These are phyloP conservation scores for Paecilomyces formosus DNA, from an alignment of 2,329 filamentous ascomycete genomes.

Conservation along the genomic window DNA sequence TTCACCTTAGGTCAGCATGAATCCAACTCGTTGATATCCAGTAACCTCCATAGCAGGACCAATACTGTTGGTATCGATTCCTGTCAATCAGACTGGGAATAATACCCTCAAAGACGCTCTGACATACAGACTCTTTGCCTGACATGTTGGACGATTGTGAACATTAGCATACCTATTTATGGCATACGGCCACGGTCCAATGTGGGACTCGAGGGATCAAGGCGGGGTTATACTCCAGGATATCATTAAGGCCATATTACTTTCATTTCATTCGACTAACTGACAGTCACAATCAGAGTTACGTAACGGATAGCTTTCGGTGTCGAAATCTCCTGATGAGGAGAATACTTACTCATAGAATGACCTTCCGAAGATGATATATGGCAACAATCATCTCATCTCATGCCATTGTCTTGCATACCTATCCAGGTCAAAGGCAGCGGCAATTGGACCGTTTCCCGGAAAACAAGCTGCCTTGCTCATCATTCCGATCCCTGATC, in stretches of 20 bases:
- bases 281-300: neutral
- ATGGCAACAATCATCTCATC: neutral
- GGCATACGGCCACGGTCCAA: too few relatives aligned
- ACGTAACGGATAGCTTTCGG: neutral
- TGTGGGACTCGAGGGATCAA: neutral
- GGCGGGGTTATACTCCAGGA: neutral
- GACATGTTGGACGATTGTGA: neutral
- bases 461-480: neutral
- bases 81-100: neutral
- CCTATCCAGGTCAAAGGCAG: neutral
- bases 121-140: neutral
- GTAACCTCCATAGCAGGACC: neutral
- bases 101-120: neutral
- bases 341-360: neutral
- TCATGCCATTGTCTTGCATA: neutral
- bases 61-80: neutral
- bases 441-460: neutral
- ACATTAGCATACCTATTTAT: too few relatives aligned
- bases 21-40: neutral
- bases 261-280: neutral
- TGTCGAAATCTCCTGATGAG: neutral
- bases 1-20: neutral
- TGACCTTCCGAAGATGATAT: neutral
- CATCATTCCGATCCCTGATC: neutral
- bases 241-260: neutral